These are phyloP conservation scores for Kuraishia ogatae DNA, from an alignment of 805 yeast species.

Conservation along the genomic window DNA sequence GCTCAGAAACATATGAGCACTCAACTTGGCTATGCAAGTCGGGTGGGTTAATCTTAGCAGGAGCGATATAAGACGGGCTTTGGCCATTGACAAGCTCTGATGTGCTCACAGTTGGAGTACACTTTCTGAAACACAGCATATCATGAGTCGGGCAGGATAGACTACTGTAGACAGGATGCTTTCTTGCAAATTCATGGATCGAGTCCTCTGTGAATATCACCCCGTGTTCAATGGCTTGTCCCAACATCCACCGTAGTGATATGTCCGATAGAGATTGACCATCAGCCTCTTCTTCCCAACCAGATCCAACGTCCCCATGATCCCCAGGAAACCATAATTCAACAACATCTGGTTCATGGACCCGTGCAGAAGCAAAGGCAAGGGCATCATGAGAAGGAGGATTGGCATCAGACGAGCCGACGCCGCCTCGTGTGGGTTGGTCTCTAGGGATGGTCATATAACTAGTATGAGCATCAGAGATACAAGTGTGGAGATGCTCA, in stretches of 20 bases:
- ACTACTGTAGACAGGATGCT: conserved; percentile 30
- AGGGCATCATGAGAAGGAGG: no score
- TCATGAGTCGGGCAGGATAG: conserved; percentile 46
- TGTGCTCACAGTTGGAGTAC: background rate
- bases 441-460: no score
- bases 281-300: conserved; percentile 40
- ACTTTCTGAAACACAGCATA: conserved; percentile 22
- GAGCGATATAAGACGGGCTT: no score
- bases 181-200: conserved; percentile 29
- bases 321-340: conserved; percentile 67
- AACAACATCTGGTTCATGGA: conserved; percentile 32
- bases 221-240: conserved; percentile 43
- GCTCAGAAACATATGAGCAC: no score
- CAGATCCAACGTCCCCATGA: conserved; percentile 66
- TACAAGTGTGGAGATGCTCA: no score
- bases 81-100: no score
- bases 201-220: conserved; percentile 33
- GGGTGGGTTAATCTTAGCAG: no score
- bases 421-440: no score
- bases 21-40: no score
- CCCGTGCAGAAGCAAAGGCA: no score
- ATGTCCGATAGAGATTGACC: conserved; percentile 40
- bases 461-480: no score
- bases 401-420: no score
- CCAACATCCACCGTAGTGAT: conserved; percentile 53